A percentile compares a stretch with the other conserved stretches of the same genome.
Evolutionary conservation across 2,329 filamentous ascomycete species (phyloP).

Genomic region (Talaromyces piceae): DNA sequence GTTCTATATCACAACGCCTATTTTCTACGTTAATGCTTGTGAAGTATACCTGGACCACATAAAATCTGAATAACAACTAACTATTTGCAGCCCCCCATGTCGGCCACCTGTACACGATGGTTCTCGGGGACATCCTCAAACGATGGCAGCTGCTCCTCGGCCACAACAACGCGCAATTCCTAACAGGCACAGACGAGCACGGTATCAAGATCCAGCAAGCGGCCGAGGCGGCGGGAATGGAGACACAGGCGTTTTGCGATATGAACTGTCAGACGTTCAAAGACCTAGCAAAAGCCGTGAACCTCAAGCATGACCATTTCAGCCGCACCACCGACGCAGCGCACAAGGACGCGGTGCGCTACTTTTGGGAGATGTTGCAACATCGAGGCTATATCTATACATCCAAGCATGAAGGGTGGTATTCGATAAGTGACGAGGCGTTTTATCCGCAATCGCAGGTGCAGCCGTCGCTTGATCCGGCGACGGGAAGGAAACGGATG

Average conservation of each 20-base stretch:
- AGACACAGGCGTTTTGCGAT: conserved; percentile 83
- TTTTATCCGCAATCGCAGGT: conserved; percentile 79
- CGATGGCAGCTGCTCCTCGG: conserved; percentile 78
- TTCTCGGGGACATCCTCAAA: conserved; percentile 85
- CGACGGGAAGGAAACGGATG: conserved; percentile 76
- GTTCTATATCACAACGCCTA: conserved; percentile 92
- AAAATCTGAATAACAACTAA: neutral
- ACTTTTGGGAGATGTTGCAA: conserved; percentile 78
- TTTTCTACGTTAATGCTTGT: conserved; percentile 98
- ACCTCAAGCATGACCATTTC: conserved; percentile 75
- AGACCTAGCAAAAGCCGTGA: conserved; percentile 60
- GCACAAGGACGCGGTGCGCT: conserved; percentile 76
- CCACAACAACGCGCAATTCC: conserved; percentile 58
- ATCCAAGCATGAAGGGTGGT: conserved; percentile 87
- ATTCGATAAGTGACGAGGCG: conserved; percentile 91
- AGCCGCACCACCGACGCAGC: conserved; percentile 81
- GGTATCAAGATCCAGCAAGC: conserved; percentile 64
- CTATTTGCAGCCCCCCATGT: conserved; percentile 70
- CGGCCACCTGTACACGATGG: conserved; percentile 88
- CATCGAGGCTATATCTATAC: conserved; percentile 74
- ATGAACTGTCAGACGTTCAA: conserved; percentile 71
- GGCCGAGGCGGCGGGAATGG: conserved; percentile 16
- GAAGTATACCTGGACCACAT: conserved; percentile 18
- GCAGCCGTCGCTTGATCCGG: conserved; percentile 64
- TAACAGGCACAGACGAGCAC: conserved; percentile 94